Evolutionary conservation across 495 filamentous ascomycete species (phyloP).

Genomic region (Aspergillus carlsbadensis): DNA sequence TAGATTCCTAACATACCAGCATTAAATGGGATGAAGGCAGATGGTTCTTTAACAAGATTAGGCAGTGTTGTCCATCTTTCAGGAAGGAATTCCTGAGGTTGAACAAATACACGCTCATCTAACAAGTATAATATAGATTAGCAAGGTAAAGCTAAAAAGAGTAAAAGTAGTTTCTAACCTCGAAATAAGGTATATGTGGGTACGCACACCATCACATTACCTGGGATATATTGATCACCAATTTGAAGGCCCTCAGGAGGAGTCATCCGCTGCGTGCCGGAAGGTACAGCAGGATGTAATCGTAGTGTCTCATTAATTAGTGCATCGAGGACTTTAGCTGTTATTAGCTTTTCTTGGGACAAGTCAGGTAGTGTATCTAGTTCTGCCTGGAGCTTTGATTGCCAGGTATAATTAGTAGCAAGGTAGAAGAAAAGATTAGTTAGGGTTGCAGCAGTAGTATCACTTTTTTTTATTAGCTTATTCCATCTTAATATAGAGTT

Average conservation of each 20-base stretch:
- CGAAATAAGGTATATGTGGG: slow-evolving; percentile 26
- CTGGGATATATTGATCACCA: background rate
- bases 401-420: background rate
- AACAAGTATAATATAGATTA: background rate
- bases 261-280: slow-evolving; percentile 1
- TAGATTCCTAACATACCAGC: slow-evolving; percentile 9
- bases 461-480: background rate
- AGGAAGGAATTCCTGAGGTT: slow-evolving; percentile 39
- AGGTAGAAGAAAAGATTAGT: background rate
- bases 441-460: slow-evolving; percentile 3
- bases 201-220: background rate
- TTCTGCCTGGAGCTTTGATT: background rate
- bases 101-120: slow-evolving; percentile 29
- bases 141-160: too few relatives aligned
- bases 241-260: background rate
- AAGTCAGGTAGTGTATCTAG: background rate
- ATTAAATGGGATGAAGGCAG: slow-evolving; percentile 35
- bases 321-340: background rate
- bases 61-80: slow-evolving; percentile 43
- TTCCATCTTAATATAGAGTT: background rate
- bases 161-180: slow-evolving; percentile 9
- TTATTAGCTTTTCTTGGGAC: background rate
- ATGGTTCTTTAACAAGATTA: slow-evolving; percentile 32
- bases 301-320: slow-evolving; percentile 5
- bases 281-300: background rate